Evolutionary conservation across 176 grass and related monocot genomes (phyloP).

Genomic region (Avena insularis): DNA sequence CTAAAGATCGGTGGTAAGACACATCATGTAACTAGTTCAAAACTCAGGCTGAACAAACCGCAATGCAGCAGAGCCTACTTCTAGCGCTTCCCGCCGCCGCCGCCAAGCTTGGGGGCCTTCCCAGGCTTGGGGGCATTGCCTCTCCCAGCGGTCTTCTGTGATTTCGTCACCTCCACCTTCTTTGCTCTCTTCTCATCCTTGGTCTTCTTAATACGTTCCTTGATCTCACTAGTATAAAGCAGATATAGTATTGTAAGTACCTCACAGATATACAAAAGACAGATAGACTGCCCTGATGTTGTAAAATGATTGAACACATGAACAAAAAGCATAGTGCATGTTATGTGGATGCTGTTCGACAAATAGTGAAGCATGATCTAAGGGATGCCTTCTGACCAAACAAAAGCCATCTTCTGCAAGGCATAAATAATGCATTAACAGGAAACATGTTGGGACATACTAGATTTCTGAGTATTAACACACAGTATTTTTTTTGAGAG

Average conservation of each 20-base stretch:
- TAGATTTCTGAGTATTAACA: too few species aligned
- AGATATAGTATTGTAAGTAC: neutral
- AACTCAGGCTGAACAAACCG: neutral
- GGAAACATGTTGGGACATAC: too few species aligned
- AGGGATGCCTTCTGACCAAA: too few species aligned
- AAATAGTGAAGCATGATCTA: too few species aligned
- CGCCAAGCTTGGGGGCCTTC: constrained; percentile 62
- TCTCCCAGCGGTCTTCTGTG: constrained; percentile 36
- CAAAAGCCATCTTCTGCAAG: too few species aligned
- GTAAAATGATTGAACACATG: neutral
- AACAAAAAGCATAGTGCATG: neutral
- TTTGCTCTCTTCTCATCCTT: constrained; percentile 68
- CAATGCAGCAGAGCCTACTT: neutral
- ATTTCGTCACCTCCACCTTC: constrained; percentile 49
- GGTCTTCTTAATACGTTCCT: constrained; percentile 63
- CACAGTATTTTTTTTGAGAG: too few species aligned
- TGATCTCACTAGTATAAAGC: constrained; percentile 51
- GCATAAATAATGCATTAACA: too few species aligned
- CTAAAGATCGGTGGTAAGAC: neutral
- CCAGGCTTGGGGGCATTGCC: constrained; percentile 39
- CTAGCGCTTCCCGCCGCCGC: constrained; percentile 61
- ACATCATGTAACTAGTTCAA: neutral
- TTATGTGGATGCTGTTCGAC: too few species aligned
- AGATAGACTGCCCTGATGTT: neutral
- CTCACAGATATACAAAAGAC: neutral